phyloP scores from a whole-genome alignment of 2,329 filamentous ascomycete species.

The Calonectria pseudoturangicola region DNA sequence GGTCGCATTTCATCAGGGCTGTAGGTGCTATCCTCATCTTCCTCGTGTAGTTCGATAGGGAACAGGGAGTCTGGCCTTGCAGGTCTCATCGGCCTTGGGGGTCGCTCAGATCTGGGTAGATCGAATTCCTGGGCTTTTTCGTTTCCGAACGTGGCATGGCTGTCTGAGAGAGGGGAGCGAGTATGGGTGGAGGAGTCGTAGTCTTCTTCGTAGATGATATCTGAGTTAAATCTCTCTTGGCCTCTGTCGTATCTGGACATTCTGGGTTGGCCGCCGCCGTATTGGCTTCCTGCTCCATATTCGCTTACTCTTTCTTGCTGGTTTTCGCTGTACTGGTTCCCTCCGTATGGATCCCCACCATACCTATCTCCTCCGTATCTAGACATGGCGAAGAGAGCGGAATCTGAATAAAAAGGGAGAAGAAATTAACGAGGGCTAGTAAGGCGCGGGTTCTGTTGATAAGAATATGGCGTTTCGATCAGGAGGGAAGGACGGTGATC shows the following conservation, averaged over 20 bases:
- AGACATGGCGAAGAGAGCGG: not conserved
- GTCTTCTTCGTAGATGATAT: conserved; percentile 16
- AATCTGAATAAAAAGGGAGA: not conserved
- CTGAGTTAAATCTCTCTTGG: conserved; percentile 5
- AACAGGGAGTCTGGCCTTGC: conserved; percentile 19
- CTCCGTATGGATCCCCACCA: conserved; percentile 4
- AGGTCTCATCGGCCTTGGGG: conserved; percentile 13
- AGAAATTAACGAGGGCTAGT: not conserved
- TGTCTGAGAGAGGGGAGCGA: conserved; percentile 15
- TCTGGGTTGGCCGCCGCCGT: not conserved
- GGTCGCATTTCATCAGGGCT: conserved; percentile 66
- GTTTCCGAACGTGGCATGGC: not conserved
- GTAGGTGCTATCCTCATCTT: conserved; percentile 19
- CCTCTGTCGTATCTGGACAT: conserved; percentile 1
- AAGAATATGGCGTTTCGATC: not conserved
- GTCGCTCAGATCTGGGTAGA: conserved; percentile 5
- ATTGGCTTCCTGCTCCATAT: conserved; percentile 4
- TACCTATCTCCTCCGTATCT: conserved; percentile 8
- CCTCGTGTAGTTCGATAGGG: conserved; percentile 1
- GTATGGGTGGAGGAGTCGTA: conserved; percentile 15
- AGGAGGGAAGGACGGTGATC: not conserved
- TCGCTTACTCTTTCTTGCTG: not conserved
- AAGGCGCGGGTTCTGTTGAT: not conserved
- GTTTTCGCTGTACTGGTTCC: conserved; percentile 17
- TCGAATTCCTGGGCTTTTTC: conserved; percentile 12